Evolutionary conservation across 768 basidiomycete species (phyloP).

Genomic region (Suillus ampliporus): DNA sequence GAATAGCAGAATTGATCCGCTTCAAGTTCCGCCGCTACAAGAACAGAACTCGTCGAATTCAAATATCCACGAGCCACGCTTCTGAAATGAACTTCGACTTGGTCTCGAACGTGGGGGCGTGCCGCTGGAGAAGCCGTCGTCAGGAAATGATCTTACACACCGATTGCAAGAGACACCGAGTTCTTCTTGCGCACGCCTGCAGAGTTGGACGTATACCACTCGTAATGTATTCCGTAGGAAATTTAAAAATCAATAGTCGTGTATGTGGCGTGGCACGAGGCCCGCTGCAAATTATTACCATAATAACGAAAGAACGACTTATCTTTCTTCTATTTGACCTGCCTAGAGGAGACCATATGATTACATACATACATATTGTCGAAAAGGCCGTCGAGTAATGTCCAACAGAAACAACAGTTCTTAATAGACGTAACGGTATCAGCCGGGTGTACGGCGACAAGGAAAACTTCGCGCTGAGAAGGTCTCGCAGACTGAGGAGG

Average conservation of each 20-base stretch:
- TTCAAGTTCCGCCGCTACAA: neutral
- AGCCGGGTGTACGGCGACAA: neutral
- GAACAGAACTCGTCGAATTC: neutral
- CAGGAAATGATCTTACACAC: neutral
- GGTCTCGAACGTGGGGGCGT: constrained; percentile 1
- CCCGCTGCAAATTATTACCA: neutral
- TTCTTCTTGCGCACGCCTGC: neutral
- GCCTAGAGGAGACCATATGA: neutral
- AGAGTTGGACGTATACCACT: neutral
- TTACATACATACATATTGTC: constrained; percentile 3
- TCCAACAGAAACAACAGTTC: neutral
- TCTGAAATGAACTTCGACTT: neutral
- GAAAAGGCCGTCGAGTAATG: constrained; percentile 1
- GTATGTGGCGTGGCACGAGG: neutral
- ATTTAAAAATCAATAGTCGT: neutral
- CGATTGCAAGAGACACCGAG: neutral
- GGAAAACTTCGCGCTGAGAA: constrained; percentile 2
- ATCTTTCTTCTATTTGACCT: neutral
- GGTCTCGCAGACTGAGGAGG: neutral
- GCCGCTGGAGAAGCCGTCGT: neutral
- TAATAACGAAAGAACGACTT: neutral
- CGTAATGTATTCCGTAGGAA: neutral
- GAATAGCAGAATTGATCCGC: neutral
- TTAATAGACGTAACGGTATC: neutral
- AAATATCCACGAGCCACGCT: neutral